Evolutionary conservation across 176 grass and related monocot genomes (phyloP).

Genomic region (Carex cristatella): DNA sequence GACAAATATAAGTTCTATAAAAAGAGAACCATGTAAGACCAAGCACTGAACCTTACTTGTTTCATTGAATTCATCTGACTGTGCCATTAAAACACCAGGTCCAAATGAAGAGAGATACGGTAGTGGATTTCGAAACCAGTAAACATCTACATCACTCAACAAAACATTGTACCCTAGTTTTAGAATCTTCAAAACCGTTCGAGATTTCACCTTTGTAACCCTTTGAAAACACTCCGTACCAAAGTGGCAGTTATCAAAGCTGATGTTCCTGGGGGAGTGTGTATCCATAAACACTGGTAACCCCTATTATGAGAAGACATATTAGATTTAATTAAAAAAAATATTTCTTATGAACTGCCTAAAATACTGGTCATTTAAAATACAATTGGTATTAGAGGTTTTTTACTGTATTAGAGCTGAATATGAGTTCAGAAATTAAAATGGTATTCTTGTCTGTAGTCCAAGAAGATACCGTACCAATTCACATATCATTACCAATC

Average conservation of each 20-base stretch:
- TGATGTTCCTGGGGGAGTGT: slow-evolving; percentile 53
- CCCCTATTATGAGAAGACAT: slow-evolving; percentile 33
- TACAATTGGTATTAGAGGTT: background rate
- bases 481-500: background rate
- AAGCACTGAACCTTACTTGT: slow-evolving; percentile 36
- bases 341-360: background rate
- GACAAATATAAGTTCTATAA: background rate
- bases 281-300: slow-evolving; percentile 73
- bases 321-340: background rate
- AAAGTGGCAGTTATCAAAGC: slow-evolving; percentile 75
- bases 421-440: background rate
- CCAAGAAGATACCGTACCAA: background rate
- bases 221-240: slow-evolving; percentile 80
- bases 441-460: background rate
- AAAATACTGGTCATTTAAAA: background rate
- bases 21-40: background rate
- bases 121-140: slow-evolving; percentile 82
- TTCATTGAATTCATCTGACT: slow-evolving; percentile 84
- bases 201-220: slow-evolving; percentile 90
- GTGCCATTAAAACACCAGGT: slow-evolving; percentile 48
- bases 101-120: slow-evolving; percentile 56
- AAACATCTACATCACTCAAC: slow-evolving; percentile 82
- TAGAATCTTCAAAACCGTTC: slow-evolving; percentile 71
- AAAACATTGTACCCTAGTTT: slow-evolving; percentile 79
- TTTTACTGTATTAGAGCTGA: background rate